Base-by-base conservation (phyloP, 805 yeast genomes). In the Kluyveromyces wickerhamii region DNA sequence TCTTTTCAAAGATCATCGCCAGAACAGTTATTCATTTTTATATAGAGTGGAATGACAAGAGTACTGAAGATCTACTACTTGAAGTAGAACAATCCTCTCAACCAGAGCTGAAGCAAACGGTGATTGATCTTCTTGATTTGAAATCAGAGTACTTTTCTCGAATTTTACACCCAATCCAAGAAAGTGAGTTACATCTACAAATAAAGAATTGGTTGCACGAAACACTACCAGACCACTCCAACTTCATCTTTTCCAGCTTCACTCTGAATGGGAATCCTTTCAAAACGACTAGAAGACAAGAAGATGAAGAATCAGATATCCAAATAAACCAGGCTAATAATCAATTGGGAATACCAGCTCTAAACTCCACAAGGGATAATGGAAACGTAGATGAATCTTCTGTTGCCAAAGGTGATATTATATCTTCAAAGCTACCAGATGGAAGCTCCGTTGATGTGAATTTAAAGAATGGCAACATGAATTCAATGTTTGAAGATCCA, bases 121-220 rank as follows among this genome's bases (percentile, higher is more conserved):
- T 30, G 5, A 10, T 30, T 7, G 13, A 30, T 10, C 22, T 30
- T 15, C 19, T 30, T 15, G 17, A 30, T 7, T n/a, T 19, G 25
- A 30, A 10, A n/a, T 22, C 19, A 5, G 15, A 22, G 3, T 13
- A 21, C 14, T 30, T 30, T 12, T 14, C 19, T 21, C 33, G 19
- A n/a, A 14, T n/a, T n/a, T 26, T 26, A 11, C 13, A 26, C 9
- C 14, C 17, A 7, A 5, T 26, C n/a, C 9, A 26, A 26, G 29
- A 26, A 21, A 21, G 26, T 21, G 33, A 30, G 18, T 15, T 30
- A 15, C 33, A 21, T 30, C 18, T 30, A 21, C 26, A 30, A 14
- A 12, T 30, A 8, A 30, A 22, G 14, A 16, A 12, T 22, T 21
- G 25, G 33, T 22, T 30, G 11, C 21, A 17, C n/a, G 33, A 30